Base-by-base conservation (phyloP, 495 filamentous ascomycete genomes). In the Evernia prunastri region DNA sequence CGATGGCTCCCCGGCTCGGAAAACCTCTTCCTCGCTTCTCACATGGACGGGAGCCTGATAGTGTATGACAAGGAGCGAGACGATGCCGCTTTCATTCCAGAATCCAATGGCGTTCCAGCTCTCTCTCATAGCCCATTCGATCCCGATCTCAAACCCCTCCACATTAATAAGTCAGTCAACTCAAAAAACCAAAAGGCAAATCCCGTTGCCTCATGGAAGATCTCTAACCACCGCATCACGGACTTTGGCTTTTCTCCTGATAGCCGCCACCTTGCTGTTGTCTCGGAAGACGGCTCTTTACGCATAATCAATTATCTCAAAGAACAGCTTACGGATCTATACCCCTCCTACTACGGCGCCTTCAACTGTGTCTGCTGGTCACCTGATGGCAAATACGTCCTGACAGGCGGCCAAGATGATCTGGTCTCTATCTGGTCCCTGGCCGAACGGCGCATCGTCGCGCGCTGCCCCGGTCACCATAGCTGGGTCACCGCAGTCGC, bases 41-140 rank as follows among this genome's bases (percentile, higher is more conserved):
- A 98, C 75, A 89, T 90, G 78, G 93, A 97, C 72, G 94, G 94
- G 12, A 85, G 89, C n/a, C 74, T 98, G 58, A 84, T 98, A 10
- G 92, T 97, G 4, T 98, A 97, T 69, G 95, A 98, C 74, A 97
- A 97, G 77, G 95, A 97, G 72, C 97, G 96, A 72, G 94, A 98
- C 68, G 94, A 98, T 75, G 89, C 89, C 4, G 70, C 81, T n/a
- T 89, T 90, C 72, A 75, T 81, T 8, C 77, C 85, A 3, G 87
- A 89, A 70, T 70, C 77, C 35, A 65, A 61, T 17, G 25, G 58
- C 29, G 69, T 63, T 67, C 62, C 57, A 13, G 53, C 66, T 13
- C 47, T 57, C 31, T 59, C 47, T 40, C 65, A 70, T 31, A 71
- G 64, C 65, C 65, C 61, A 40, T 13, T 79, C 53, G 77, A 73